Percentiles rank a stretch among this genome's conserved stretches.
These are phyloP conservation scores for Fusarium tanahbumbuense DNA, from an alignment of 2,329 filamentous ascomycete genomes.

Conservation along the genomic window DNA sequence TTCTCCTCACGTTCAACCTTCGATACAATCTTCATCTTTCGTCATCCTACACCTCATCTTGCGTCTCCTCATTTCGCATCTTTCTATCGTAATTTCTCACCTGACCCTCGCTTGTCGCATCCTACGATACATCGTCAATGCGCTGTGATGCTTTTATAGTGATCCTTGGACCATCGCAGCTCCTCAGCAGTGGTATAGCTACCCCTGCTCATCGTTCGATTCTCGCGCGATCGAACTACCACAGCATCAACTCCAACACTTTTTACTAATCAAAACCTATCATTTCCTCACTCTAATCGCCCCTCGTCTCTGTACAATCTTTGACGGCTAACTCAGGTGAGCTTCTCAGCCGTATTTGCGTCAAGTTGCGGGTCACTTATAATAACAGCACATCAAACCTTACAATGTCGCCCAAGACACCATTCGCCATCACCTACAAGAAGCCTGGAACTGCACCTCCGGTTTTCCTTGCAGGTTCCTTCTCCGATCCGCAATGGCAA, in stretches of 20 bases:
- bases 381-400: conserved; percentile 2
- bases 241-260: conserved; percentile 24
- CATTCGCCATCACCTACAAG: conserved; percentile 70
- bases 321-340: conserved; percentile 6
- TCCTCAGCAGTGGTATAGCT: conserved; percentile 13
- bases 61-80: background rate
- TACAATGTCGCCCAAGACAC: conserved; percentile 45
- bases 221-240: conserved; percentile 15
- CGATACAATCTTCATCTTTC: conserved; percentile 6
- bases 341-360: background rate
- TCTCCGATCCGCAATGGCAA: conserved; percentile 75
- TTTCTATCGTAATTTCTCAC: conserved; percentile 1
- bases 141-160: conserved; percentile 12
- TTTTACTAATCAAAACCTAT: conserved; percentile 10
- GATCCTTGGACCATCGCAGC: conserved; percentile 10
- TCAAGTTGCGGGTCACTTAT: conserved; percentile 6
- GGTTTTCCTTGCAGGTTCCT: conserved; percentile 76
- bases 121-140: conserved; percentile 2
- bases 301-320: background rate
- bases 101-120: background rate
- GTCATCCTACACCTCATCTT: conserved; percentile 13
- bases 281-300: background rate
- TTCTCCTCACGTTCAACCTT: conserved; percentile 1
- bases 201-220: conserved; percentile 44
- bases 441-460: conserved; percentile 72